Base-by-base conservation (phyloP, 2,329 filamentous ascomycete species). In the Cladorrhinum sp. region DNA sequence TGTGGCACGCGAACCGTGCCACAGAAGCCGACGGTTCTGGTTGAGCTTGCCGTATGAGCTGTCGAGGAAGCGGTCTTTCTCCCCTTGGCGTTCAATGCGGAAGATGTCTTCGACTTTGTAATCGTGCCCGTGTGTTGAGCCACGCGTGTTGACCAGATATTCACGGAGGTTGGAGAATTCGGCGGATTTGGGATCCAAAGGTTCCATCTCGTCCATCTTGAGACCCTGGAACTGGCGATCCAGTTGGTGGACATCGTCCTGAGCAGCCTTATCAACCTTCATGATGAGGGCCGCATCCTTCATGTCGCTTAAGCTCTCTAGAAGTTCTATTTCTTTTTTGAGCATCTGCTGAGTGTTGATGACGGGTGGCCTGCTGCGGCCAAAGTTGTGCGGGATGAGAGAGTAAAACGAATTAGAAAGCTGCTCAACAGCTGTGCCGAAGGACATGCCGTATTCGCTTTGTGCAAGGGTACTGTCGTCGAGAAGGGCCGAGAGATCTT, bases 251-350 rank as follows among this genome's bases (percentile, higher is more conserved):
- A 91, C 69, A 12, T 77, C 75, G 60, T 81, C 78, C 9, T 76
- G 76, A 26, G 82, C 75, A 42, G 76, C 75, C 63, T 79, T 77
- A 50, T 85, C 82, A 3, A 80, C 76, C 74, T 91, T 92, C 82
- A 96, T 88, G 70, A 96, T 89, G 24, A 87, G 82, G 21, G 86
- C 84, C 1, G 91, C 87, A 62, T 91, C 88, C 74, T 93, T 92
- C 90, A 96, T 94, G 69, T 95, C 91, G 1, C 86, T 88, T 71
- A 96, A 77, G 63, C 86, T 90, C 69, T 96, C 91, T 0, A 96
- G 82, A 66, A 96, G 81, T 50, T 91, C 88, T 66, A 94, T 83
- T 75, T 96, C 92, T 67, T 77, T 82, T 76, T 93, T 92, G 67
- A 96, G 81, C 65, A 82, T 74, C 1, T 66, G 66, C 20, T 82